Conservation (phyloP, 495 filamentous ascomycete species). For the Aspergillus panamensis region DNA sequence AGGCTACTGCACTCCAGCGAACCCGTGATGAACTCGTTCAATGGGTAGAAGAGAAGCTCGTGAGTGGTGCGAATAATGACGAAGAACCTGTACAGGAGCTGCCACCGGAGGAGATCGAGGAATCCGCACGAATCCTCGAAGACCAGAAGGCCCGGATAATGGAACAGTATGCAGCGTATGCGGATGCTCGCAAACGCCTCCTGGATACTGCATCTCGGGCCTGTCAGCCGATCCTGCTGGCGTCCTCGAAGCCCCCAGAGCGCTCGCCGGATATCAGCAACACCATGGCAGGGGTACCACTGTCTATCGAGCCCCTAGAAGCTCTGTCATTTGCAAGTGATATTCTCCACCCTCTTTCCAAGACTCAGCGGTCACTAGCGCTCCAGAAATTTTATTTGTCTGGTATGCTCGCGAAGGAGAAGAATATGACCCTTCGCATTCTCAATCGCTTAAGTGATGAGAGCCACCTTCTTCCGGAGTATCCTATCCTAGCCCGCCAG, state of each 20-base stretch:
- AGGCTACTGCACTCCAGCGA: conserved; percentile 43
- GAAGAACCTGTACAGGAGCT: conserved; percentile 40
- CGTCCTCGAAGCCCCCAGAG: conserved; percentile 23
- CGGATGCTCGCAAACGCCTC: conserved; percentile 35
- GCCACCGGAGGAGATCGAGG: conserved; percentile 34
- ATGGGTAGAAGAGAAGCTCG: conserved; percentile 69
- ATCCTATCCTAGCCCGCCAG: conserved; percentile 50
- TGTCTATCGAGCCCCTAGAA: conserved; percentile 25
- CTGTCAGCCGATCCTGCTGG: conserved; percentile 33
- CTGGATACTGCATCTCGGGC: conserved; percentile 38
- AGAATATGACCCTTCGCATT: conserved; percentile 49
- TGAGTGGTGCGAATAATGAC: conserved; percentile 45
- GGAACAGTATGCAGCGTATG: conserved; percentile 44
- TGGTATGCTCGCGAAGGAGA: conserved; percentile 54
- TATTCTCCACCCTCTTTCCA: conserved; percentile 54
- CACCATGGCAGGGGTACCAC: conserved; percentile 13
- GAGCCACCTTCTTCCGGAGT: conserved; percentile 63
- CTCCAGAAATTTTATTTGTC: conserved; percentile 63
- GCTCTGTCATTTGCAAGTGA: conserved; percentile 55
- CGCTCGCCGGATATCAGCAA: conserved; percentile 29
- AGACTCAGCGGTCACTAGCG: conserved; percentile 58
- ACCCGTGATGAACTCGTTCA: conserved; percentile 63
- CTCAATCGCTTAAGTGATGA: conserved; percentile 63
- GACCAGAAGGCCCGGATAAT: conserved; percentile 46
- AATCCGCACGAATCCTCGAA: conserved; percentile 33